These are phyloP conservation scores for Adansonia gregorii DNA, from an alignment of 441 rosid species.

Conservation along the genomic window DNA sequence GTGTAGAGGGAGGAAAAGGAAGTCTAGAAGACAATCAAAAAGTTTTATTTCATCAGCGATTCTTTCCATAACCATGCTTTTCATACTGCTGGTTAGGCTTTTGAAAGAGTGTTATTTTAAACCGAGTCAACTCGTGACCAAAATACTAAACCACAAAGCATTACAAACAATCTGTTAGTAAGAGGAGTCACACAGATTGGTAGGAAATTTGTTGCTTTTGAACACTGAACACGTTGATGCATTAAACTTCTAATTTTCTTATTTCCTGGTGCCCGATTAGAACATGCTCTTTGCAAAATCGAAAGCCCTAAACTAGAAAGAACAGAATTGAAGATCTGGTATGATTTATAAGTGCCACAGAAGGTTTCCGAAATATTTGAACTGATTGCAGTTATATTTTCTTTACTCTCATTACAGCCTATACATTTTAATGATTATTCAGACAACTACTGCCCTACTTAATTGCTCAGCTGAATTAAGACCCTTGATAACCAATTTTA, in stretches of 20 bases:
- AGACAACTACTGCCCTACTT: neutral
- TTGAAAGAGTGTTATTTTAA: neutral
- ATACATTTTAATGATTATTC: neutral
- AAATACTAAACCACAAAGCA: neutral
- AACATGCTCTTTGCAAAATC: neutral
- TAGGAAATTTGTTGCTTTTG: neutral
- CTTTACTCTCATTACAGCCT: neutral
- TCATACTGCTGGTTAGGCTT: slow-evolving; percentile 10
- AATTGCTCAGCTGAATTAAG: neutral
- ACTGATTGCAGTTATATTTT: neutral
- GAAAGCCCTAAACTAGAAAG: neutral
- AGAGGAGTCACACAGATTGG: neutral
- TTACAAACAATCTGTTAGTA: neutral
- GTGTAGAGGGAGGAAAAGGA: slow-evolving; percentile 37
- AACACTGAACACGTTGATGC: neutral
- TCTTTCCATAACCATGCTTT: slow-evolving; percentile 29
- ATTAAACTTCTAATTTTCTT: neutral
- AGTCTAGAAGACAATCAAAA: slow-evolving; percentile 27
- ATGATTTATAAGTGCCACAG: neutral
- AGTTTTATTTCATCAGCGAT: slow-evolving; percentile 38
- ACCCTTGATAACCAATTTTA: neutral
- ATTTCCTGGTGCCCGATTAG: neutral
- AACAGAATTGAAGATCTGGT: neutral
- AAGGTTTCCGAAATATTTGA: neutral
- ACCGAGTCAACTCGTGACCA: neutral